phyloP scores from a whole-genome alignment of 2,329 filamentous ascomycete species.

The Nigrograna mackinnonii region DNA sequence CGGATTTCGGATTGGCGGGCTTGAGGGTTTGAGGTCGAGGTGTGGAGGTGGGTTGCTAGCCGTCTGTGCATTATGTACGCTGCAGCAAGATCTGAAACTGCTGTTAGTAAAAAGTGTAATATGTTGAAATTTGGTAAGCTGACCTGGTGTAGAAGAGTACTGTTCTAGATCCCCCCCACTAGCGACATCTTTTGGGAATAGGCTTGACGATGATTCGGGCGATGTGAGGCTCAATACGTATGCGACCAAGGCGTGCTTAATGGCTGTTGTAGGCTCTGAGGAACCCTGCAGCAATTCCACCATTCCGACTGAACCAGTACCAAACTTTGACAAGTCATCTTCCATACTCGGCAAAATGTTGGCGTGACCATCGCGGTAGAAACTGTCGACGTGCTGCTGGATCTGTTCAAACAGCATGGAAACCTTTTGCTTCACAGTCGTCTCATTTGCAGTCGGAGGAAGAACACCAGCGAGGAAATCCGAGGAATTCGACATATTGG shows the following conservation, averaged over 20 bases:
- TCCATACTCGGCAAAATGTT: conserved; percentile 37
- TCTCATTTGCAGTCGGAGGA: conserved; percentile 25
- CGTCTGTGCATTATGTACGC: conserved; percentile 28
- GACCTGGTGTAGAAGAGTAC: neutral
- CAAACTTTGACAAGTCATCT: conserved; percentile 27
- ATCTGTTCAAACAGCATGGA: conserved; percentile 27
- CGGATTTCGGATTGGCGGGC: conserved; percentile 21
- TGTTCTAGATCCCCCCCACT: conserved; percentile 12
- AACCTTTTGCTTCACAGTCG: conserved; percentile 20
- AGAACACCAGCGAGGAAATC: conserved; percentile 24
- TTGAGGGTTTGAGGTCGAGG: conserved; percentile 4
- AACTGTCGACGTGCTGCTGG: conserved; percentile 31
- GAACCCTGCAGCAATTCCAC: conserved; percentile 26
- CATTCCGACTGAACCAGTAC: conserved; percentile 21
- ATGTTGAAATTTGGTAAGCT: neutral
- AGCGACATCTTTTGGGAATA: conserved; percentile 29
- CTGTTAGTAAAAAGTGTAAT: neutral
- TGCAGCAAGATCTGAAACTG: conserved; percentile 17
- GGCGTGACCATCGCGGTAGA: conserved; percentile 38
- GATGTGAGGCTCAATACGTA: conserved; percentile 27
- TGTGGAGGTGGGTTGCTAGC: conserved; percentile 29
- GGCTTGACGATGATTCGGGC: conserved; percentile 14
- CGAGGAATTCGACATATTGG: conserved; percentile 10
- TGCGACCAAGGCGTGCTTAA: conserved; percentile 33
- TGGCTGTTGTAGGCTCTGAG: conserved; percentile 25